Evolutionary conservation across 2,329 filamentous ascomycete species (phyloP).

Genomic region (Sclerotinia minor): DNA sequence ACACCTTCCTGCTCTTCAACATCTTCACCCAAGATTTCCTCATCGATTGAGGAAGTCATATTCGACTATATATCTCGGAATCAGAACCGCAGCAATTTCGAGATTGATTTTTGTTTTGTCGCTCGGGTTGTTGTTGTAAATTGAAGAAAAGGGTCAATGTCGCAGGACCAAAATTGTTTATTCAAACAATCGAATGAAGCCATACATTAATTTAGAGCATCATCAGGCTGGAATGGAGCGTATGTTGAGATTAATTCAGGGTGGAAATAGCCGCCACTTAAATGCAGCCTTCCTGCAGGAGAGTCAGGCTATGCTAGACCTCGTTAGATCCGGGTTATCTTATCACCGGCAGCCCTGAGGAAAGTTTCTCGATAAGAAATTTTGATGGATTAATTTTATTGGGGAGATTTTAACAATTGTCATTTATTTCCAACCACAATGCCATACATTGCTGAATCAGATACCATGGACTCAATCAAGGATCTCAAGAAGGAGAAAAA

Average conservation of each 20-base stretch:
- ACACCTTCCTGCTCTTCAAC: slow-evolving; percentile 13
- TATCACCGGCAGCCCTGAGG: slow-evolving; percentile 7
- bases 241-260: slow-evolving; percentile 8
- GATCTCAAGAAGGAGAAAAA: slow-evolving; percentile 6
- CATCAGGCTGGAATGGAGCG: slow-evolving; percentile 11
- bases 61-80: background rate
- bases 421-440: slow-evolving; percentile 10
- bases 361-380: slow-evolving; percentile 28
- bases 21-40: slow-evolving; percentile 21
- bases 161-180: slow-evolving; percentile 13
- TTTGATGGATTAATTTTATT: slow-evolving; percentile 18
- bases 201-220: slow-evolving; percentile 12
- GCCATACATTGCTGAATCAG: slow-evolving; percentile 19
- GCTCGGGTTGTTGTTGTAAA: background rate
- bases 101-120: background rate
- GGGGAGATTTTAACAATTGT: background rate
- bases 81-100: too few species aligned
- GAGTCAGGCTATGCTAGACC: background rate
- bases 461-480: slow-evolving; percentile 7
- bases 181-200: slow-evolving; percentile 4
- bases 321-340: slow-evolving; percentile 22
- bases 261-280: slow-evolving; percentile 16
- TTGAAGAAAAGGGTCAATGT: background rate
- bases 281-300: slow-evolving; percentile 9
- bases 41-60: slow-evolving; percentile 18